phyloP scores from a whole-genome alignment of 352 stramenopile genomes.

The Globisporangium spinosum region DNA sequence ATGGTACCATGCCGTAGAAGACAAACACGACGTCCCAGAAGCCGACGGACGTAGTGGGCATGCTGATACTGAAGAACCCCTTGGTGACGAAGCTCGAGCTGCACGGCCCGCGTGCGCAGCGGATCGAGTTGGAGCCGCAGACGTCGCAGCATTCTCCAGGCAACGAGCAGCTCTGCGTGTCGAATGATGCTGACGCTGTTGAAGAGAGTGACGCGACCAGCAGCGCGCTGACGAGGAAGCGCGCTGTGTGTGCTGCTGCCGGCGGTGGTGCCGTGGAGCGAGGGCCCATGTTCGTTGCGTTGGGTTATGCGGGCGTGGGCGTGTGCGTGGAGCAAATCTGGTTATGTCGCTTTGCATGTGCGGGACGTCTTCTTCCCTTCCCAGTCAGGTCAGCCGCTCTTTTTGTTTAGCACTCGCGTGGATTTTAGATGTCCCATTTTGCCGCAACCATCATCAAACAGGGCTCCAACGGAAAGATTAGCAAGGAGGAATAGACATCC shows the following conservation, averaged over 20 bases:
- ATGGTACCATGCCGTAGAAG: slow-evolving; percentile 57
- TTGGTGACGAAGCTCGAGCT: slow-evolving; percentile 38
- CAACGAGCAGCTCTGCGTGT: slow-evolving; percentile 5
- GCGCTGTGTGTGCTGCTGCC: neutral
- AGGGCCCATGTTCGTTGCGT: no score
- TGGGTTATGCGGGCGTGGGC: no score
- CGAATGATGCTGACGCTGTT: neutral
- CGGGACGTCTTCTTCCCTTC: no score
- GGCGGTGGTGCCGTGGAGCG: neutral
- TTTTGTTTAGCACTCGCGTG: neutral
- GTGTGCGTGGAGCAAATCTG: neutral
- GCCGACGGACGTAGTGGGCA: slow-evolving; percentile 27
- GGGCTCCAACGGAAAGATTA: neutral
- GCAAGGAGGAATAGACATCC: neutral
- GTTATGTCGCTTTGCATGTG: neutral
- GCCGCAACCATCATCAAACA: neutral
- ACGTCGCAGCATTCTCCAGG: slow-evolving; percentile 41
- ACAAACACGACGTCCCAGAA: slow-evolving; percentile 50
- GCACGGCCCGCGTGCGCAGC: slow-evolving; percentile 49
- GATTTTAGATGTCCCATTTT: neutral
- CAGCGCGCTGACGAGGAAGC: neutral
- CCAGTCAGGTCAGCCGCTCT: neutral
- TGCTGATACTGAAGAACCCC: slow-evolving; percentile 51
- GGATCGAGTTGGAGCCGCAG: slow-evolving; percentile 39
- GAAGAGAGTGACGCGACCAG: neutral